These are phyloP conservation scores for Raffaelea albimanens DNA, from an alignment of 2,329 filamentous ascomycete species.

Conservation along the genomic window DNA sequence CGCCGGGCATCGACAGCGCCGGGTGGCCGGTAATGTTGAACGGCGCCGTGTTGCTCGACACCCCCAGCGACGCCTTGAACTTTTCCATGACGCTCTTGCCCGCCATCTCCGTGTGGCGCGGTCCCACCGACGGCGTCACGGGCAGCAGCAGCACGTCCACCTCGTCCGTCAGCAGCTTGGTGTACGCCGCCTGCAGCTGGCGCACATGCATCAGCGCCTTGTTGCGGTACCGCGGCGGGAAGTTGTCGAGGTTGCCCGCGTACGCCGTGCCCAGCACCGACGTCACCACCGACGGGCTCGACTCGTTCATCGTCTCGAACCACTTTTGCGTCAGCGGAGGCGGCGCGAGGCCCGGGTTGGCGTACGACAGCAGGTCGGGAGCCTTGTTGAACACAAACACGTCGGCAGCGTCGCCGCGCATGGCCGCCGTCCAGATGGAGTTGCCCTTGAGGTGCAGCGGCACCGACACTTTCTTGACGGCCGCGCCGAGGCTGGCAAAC, in stretches of 20 bases:
- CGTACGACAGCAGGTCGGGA: slow-evolving; percentile 21
- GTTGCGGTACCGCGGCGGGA: slow-evolving; percentile 23
- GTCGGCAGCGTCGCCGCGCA: slow-evolving; percentile 18
- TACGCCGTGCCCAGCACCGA: slow-evolving; percentile 29
- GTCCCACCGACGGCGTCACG: slow-evolving; percentile 33
- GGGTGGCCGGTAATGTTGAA: slow-evolving; percentile 44
- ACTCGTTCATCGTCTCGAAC: slow-evolving; percentile 31
- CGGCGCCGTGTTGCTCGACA: slow-evolving; percentile 32
- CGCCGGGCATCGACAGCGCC: slow-evolving; percentile 34
- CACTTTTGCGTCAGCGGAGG: slow-evolving; percentile 25
- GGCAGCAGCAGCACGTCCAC: slow-evolving; percentile 41
- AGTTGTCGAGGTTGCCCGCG: slow-evolving; percentile 16
- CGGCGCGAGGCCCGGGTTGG: slow-evolving; percentile 19
- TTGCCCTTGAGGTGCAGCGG: slow-evolving; percentile 36
- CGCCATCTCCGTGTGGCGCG: slow-evolving; percentile 25
- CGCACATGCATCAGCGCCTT: slow-evolving; percentile 37
- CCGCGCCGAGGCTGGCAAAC: slow-evolving; percentile 30
- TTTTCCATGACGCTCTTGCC: slow-evolving; percentile 26
- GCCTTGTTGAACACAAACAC: slow-evolving; percentile 20
- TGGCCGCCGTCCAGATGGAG: slow-evolving; percentile 36
- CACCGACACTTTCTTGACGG: slow-evolving; percentile 33
- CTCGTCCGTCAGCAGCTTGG: slow-evolving; percentile 27
- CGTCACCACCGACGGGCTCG: slow-evolving; percentile 35
- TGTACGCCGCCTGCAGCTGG: slow-evolving; percentile 37
- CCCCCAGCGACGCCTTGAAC: slow-evolving; percentile 31